Base-by-base conservation (phyloP, 495 filamentous ascomycete genomes). In the Parmelia sp. region DNA sequence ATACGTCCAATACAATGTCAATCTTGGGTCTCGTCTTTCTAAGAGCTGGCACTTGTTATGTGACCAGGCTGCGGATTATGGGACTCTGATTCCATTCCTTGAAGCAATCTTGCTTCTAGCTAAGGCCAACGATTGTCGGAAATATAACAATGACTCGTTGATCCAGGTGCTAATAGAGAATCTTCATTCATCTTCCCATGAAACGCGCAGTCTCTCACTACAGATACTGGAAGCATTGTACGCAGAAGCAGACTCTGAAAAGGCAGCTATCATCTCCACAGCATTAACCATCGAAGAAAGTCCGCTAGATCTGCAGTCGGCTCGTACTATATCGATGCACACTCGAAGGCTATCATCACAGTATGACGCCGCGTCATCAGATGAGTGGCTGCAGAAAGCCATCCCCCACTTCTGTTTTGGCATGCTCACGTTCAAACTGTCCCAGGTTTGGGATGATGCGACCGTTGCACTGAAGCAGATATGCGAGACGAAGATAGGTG, bases 401-500 rank as follows among this genome's bases (percentile, higher is more conserved):
- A 80, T 97, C 36, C 89, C 92, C 1, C 79, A 85, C 19, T 97
- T 91, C 68, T 87, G 89, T 69, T 97, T 97, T 71, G 93, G 92
- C 49, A 83, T 97, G 68, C 83, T 96, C 61, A 94, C 91, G 6
- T 86, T 93, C 58, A 89, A 87, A 66, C 77, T 96, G 62, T 79
- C 91, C 8, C 90, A 88, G 21, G 74, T 93, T 27, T 96, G 91
- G 89, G 90, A 96, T 66, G 90, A 96, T 66, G 85, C 89, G 21
- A 83, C 86, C 39, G 81, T 84, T 31, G 85, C 87, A 21, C 74
- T 98, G 71, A 88, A 89, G 67, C 80, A 86, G 33, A 86, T 97
- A 57, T 84, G 86, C 25, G 84, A 89, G 66, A 80, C 80, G 33
- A 83, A 86, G 42, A 76, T 72, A 47, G 90, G 90, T 7, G 90